Conservation (phyloP, 1,139 yeast species). For the Yamadazyma mexicana region DNA sequence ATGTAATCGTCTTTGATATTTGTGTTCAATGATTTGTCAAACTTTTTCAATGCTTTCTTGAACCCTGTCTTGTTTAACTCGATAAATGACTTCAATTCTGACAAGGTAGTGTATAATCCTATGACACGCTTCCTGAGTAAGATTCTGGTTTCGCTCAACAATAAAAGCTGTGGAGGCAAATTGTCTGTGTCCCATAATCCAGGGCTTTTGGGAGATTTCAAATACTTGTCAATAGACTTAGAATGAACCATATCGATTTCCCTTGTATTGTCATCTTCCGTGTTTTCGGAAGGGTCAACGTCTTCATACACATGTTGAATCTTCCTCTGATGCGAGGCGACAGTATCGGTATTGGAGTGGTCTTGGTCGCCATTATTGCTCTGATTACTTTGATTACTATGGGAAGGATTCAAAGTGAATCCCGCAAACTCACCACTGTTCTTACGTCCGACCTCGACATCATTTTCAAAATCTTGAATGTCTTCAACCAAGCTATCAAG, state of each 20-base stretch:
- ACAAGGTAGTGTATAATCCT: slow-evolving; percentile 57
- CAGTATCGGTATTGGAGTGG: too few relatives aligned
- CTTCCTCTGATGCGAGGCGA: not conserved
- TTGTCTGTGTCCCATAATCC: slow-evolving; percentile 32
- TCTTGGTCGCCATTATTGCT: not conserved
- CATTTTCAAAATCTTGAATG: slow-evolving; percentile 46
- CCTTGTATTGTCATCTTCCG: slow-evolving; percentile 22
- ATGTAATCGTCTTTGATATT: slow-evolving; percentile 40
- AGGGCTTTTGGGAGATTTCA: slow-evolving; percentile 40
- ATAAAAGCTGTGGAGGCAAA: slow-evolving; percentile 42
- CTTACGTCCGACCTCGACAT: slow-evolving; percentile 15
- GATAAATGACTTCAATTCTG: slow-evolving; percentile 64
- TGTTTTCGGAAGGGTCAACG: slow-evolving; percentile 20
- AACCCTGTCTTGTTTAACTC: slow-evolving; percentile 70
- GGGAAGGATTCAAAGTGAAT: slow-evolving; percentile 9
- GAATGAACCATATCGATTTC: not conserved
- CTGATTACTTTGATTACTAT: slow-evolving; percentile 7
- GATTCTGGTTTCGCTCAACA: slow-evolving; percentile 47
- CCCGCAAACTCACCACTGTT: slow-evolving; percentile 13
- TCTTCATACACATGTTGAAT: not conserved
- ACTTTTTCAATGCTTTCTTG: slow-evolving; percentile 66
- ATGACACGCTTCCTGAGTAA: slow-evolving; percentile 57
- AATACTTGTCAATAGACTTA: slow-evolving; percentile 37
- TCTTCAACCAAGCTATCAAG: slow-evolving; percentile 56
- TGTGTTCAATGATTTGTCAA: slow-evolving; percentile 60